Base-by-base conservation (phyloP, 1,284 basidiomycete genomes). In the Heimioporus retisporus region DNA sequence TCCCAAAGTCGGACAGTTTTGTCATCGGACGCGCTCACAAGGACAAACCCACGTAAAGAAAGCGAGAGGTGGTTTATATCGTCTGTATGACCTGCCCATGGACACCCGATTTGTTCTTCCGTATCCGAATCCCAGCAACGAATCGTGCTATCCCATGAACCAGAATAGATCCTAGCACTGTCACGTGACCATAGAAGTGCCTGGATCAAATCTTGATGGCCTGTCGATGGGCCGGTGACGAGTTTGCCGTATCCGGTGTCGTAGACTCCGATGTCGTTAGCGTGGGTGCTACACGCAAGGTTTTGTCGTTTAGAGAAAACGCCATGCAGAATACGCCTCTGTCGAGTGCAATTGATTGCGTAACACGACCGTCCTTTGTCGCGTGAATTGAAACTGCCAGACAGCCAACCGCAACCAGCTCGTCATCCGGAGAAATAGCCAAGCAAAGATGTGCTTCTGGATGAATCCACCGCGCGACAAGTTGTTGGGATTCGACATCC, bases 1-100 rank as follows among this genome's bases (percentile, higher is more conserved):
- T 69, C 55, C 71, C 71, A 69, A 53, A 71, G 57, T 6, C 64
- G 64, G 25, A 71, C 48, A 4, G 63, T 65, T 4, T 7, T 3
- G 43, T 71, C 71, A 5, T 0, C 1, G 1, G 71, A 64, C 4
- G 68, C 51, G 23, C 69, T 69, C 6, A 68, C 67, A 11, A 72
- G 62, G 21, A 61, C 55, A 2, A 25, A 40, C 19, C 63, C 63
- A 21, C 59, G 35, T 10, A 60, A 50, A 6, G 68, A 64, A 42
- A 67, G 57, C 15, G 60, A 60, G n/a, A 70, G 48, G 2, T 46
- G 57, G 50, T 0, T 2, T 40, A 64, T 53, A 0, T 2, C 4
- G 16, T 23, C 0, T 1, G 40, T 25, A 40, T 63, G 68, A 43
- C 62, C 64, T 54, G 57, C 7, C 46, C 46, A 48, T 21, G 16